Conservation (phyloP, 805 yeast genomes). For the Metschnikowia lunata region DNA sequence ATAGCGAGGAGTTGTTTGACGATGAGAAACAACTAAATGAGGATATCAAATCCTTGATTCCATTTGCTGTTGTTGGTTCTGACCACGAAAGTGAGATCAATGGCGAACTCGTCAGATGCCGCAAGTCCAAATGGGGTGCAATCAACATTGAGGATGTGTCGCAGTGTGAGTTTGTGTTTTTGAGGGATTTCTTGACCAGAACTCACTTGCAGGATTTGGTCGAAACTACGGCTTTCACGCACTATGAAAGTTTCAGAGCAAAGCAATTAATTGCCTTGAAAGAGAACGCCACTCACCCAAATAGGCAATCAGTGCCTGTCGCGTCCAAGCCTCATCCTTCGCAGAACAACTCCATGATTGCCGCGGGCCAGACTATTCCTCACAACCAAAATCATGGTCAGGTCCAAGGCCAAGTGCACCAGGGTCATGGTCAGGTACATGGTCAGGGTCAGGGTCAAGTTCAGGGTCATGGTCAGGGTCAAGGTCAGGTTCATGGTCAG, state of each 20-base stretch:
- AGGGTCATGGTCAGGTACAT: not conserved
- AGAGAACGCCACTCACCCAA: slow-evolving; percentile 68
- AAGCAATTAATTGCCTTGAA: slow-evolving; percentile 91
- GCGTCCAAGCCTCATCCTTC: slow-evolving; percentile 4
- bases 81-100: slow-evolving; percentile 69
- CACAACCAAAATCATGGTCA: not conserved
- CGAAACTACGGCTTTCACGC: slow-evolving; percentile 82
- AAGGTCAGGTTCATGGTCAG: not conserved
- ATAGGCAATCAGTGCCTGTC: slow-evolving; percentile 29
- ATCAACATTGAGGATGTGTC: slow-evolving; percentile 90
- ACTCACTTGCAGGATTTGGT: slow-evolving; percentile 94
- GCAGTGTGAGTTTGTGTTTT: slow-evolving; percentile 92
- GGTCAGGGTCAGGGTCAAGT: not conserved
- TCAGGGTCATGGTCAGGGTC: slow-evolving; percentile 1
- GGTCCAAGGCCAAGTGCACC: not conserved
- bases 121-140: slow-evolving; percentile 91
- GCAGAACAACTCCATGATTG: slow-evolving; percentile 4
- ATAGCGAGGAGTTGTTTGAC: slow-evolving; percentile 59
- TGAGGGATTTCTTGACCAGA: slow-evolving; percentile 90
- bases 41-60: slow-evolving; percentile 70
- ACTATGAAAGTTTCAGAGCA: slow-evolving; percentile 89
- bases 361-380: slow-evolving; percentile 3
- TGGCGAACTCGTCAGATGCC: slow-evolving; percentile 81
- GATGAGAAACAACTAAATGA: slow-evolving; percentile 71
- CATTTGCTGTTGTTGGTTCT: slow-evolving; percentile 93